These are phyloP conservation scores for Nemania bipapillata DNA, from an alignment of 2,329 filamentous ascomycete species.

Conservation along the genomic window DNA sequence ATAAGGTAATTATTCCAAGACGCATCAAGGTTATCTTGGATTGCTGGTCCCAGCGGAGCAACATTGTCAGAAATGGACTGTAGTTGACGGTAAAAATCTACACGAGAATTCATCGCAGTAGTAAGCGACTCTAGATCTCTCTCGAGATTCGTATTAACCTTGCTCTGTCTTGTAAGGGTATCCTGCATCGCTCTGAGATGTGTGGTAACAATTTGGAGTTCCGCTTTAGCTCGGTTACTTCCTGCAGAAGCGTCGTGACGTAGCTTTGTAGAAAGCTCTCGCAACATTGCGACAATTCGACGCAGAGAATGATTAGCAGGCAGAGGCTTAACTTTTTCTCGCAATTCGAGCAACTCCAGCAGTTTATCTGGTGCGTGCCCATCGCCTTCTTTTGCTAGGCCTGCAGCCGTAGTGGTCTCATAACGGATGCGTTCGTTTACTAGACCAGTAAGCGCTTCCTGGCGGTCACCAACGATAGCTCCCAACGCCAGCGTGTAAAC, in stretches of 20 bases:
- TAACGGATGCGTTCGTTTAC: conserved; percentile 78
- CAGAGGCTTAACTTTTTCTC: conserved; percentile 61
- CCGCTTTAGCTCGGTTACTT: conserved; percentile 67
- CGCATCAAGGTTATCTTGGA: conserved; percentile 60
- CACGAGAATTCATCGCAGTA: conserved; percentile 80
- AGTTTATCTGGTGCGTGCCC: conserved; percentile 76
- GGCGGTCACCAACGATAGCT: conserved; percentile 80
- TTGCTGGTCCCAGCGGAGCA: conserved; percentile 70
- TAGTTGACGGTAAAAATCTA: conserved; percentile 91
- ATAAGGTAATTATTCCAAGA: conserved; percentile 56
- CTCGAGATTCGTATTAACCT: conserved; percentile 63
- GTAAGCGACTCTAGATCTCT: conserved; percentile 81
- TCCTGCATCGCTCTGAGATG: conserved; percentile 71
- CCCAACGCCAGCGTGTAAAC: conserved; percentile 84
- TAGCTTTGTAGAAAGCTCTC: conserved; percentile 69
- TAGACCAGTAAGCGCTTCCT: conserved; percentile 79
- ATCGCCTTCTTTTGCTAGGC: conserved; percentile 68
- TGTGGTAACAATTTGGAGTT: conserved; percentile 71
- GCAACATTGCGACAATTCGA: conserved; percentile 74
- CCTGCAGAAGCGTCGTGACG: conserved; percentile 67
- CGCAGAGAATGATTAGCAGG: conserved; percentile 72
- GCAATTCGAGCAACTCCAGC: conserved; percentile 62
- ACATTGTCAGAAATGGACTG: conserved; percentile 93
- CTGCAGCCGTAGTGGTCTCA: conserved; percentile 72
- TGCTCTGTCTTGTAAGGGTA: conserved; percentile 63